Evolutionary conservation across 2,329 filamentous ascomycete genomes (phyloP), one percentile per base, ranked within the genome.

Genomic region (Tetracladium maxilliforme): DNA sequence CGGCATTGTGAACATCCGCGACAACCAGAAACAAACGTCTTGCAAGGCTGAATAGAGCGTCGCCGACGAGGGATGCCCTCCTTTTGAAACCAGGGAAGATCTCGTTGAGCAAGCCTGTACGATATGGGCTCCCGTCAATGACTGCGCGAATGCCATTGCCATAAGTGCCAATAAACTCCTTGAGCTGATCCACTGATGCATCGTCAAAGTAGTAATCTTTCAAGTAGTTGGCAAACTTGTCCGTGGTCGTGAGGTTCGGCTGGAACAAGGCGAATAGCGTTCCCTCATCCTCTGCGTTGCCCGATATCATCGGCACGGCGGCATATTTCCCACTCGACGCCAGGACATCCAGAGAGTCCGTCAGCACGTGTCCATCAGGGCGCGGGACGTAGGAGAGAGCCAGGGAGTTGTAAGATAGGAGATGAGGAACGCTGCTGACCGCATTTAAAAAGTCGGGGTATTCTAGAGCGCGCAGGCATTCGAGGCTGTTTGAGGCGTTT

Each of bases 221-320:
- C 11, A 86, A 48, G 40, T 84, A 86, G 15, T 60, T 49, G 18
- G 69, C 58, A 1, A 83, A 36, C 6, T 66, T 48, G 3, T 50
- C 47, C 0, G 58, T 65, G 2, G 58, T 72, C 7, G 67, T 77
- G 21, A 83, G 48, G 42, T 82, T 78, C 19, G 47, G 39, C 33
- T 77, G 73, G 44, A 73, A 71, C 20, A 83, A 52, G 7, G 70
- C 56, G 40, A 83, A 80, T 3, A 83, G 45, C 0, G 76, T 80
- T 15, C 77, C 76, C 45, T 84, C 78, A 39, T 84, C 78, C 51
- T 83, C 76, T 44, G 81, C 75, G 40, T 80, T 63, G 21, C 78
- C 76, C 21, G 75, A 61, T 27, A 73, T 70, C 42, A 71, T 59
- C 4, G 68, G 68, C 0, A 72, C 61, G 10, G 58, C 56, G 6